A percentile compares a stretch with the other conserved stretches of the same genome.
phyloP scores from a whole-genome alignment of 805 yeast genomes.

The Wickerhamiella shivajii region DNA sequence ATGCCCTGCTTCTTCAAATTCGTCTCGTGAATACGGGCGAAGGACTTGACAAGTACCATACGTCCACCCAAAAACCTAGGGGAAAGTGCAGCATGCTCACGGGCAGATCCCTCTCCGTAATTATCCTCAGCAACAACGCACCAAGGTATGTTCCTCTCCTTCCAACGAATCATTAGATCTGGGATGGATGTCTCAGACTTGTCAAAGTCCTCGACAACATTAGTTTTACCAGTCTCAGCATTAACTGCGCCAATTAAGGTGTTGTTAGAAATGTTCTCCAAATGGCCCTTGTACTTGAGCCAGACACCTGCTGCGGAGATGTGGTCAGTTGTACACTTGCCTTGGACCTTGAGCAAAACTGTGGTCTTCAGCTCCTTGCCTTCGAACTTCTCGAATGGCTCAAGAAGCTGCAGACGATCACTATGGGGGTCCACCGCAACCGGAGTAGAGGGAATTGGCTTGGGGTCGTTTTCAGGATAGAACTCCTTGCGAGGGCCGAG shows the following conservation, averaged over 20 bases:
- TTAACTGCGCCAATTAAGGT: constrained; percentile 95
- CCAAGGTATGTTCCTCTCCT: constrained; percentile 74
- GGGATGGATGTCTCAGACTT: constrained; percentile 72
- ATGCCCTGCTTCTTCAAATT: constrained; percentile 96
- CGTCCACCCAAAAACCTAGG: constrained; percentile 91
- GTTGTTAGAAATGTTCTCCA: constrained; percentile 88
- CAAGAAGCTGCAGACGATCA: constrained; percentile 79
- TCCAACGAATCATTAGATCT: constrained; percentile 95
- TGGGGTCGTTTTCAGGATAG: constrained; percentile 58
- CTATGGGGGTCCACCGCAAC: constrained; percentile 75
- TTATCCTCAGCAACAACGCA: constrained; percentile 93
- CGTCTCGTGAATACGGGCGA: constrained; percentile 97
- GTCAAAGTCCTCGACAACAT: constrained; percentile 74
- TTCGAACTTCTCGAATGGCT: constrained; percentile 77
- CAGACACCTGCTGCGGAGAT: constrained; percentile 98
- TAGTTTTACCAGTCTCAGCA: constrained; percentile 93
- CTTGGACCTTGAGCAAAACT: constrained; percentile 81
- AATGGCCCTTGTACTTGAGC: constrained; percentile 96
- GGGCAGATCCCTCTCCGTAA: constrained; percentile 98
- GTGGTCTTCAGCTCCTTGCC: constrained; percentile 68
- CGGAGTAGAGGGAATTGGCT: constrained; percentile 41
- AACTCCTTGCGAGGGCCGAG: constrained; percentile 53
- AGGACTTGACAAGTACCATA: constrained; percentile 78
- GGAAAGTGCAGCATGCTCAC: constrained; percentile 96
- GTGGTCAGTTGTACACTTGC: constrained; percentile 97